Percentiles rank a stretch among this genome's conserved stretches.
These are phyloP conservation scores for Neurospora sp. DNA, from an alignment of 495 filamentous ascomycete genomes.

Conservation along the genomic window DNA sequence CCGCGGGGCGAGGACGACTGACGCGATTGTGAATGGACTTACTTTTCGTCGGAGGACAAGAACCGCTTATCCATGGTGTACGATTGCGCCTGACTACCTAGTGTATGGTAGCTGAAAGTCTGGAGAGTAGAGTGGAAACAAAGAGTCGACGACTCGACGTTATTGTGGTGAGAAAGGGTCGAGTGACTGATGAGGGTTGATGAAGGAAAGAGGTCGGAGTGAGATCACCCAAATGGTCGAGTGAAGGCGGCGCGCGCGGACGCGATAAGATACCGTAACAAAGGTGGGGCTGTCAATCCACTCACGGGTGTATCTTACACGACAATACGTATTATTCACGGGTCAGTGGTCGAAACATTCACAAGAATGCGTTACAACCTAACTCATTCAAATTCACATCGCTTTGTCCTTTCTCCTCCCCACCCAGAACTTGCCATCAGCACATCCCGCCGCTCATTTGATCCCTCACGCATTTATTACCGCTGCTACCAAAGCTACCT, in stretches of 20 bases:
- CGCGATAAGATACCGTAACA: neutral
- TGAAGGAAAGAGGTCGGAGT: neutral
- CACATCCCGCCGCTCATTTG: too few species aligned
- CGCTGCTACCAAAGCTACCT: too few species aligned
- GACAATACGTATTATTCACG: neutral
- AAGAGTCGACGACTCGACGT: neutral
- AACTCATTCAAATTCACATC: neutral
- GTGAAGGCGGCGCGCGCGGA: neutral
- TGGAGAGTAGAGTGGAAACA: neutral
- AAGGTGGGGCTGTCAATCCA: neutral
- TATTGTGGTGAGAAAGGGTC: neutral
- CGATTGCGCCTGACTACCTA: neutral
- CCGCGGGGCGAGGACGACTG: too few species aligned
- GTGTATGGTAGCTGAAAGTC: fast-evolving
- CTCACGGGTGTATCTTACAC: neutral
- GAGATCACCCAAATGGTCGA: neutral
- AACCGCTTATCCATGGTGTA: conserved; percentile 9
- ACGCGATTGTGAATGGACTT: neutral
- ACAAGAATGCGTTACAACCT: too few species aligned
- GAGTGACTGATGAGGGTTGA: neutral
- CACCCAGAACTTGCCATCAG: too few species aligned
- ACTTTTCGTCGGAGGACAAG: conserved; percentile 9
- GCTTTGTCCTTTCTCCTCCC: neutral
- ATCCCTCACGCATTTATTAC: too few species aligned
- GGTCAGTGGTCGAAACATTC: neutral